These are phyloP conservation scores for Agaricus subrufescens DNA, from an alignment of 768 basidiomycete genomes.

Conservation along the genomic window DNA sequence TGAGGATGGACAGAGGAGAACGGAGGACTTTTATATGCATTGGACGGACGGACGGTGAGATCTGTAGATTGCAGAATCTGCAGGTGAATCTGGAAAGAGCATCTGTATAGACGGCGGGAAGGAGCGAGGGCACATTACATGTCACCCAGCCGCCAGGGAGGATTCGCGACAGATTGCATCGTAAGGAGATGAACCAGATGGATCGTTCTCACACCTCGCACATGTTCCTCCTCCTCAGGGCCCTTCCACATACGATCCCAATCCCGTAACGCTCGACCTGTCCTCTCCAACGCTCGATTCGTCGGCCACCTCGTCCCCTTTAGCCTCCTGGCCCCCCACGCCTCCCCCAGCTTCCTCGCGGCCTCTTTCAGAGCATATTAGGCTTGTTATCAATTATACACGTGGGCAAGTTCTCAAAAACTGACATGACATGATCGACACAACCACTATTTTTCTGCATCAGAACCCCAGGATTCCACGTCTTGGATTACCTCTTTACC, in stretches of 20 bases:
- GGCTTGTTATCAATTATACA: slow-evolving; percentile 19
- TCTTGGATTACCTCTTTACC: slow-evolving; percentile 13
- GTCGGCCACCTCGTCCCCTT: slow-evolving; percentile 1
- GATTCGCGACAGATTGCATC: slow-evolving; percentile 25
- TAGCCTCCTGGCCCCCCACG: neutral
- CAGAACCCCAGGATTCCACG: slow-evolving; percentile 23
- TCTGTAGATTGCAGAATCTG: slow-evolving; percentile 10
- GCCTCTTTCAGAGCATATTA: neutral
- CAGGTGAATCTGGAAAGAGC: slow-evolving; percentile 4
- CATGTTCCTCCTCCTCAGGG: slow-evolving; percentile 4
- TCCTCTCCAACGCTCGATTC: too few relatives aligned
- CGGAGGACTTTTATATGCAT: slow-evolving; percentile 9
- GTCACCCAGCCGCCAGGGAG: slow-evolving; percentile 22
- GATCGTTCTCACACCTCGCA: slow-evolving; percentile 12
- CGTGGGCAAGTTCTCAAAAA: slow-evolving; percentile 10
- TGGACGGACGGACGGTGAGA: slow-evolving; percentile 4
- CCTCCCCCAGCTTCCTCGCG: too few relatives aligned
- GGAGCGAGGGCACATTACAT: slow-evolving; percentile 16
- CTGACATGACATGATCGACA: slow-evolving; percentile 9
- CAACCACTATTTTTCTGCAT: slow-evolving; percentile 14
- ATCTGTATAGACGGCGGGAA: slow-evolving; percentile 7
- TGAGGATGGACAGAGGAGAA: slow-evolving; percentile 9
- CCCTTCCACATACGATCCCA: neutral
- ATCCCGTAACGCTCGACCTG: slow-evolving; percentile 19
- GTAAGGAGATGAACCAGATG: slow-evolving; percentile 22